Base-by-base conservation (phyloP, 176 grass and related monocot genomes). In the Elaeis guineensis region DNA sequence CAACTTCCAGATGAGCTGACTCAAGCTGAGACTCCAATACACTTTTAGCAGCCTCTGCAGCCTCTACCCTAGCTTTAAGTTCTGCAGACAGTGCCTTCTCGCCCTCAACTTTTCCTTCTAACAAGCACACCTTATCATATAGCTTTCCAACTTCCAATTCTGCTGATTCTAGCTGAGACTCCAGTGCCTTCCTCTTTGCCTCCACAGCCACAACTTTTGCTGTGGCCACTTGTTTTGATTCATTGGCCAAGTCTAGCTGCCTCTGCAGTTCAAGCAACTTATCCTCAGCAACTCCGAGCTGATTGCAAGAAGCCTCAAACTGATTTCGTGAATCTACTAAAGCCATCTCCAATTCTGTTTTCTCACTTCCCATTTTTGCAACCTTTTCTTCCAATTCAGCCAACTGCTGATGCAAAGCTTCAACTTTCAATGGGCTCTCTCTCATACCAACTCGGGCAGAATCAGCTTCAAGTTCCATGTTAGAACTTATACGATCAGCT, bases 221-320 rank as follows among this genome's bases (percentile, higher is more conserved):
- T 35, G 64, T 57, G 66, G 66, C 78, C 63, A 58, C 62, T 35
- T 54, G 19, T 63, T 83, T 90, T 8, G 79, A 77, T 26, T 98
- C 64, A 7, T 76, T 79, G 39, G 76, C 79, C 56, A 79, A 77
- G 25, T 93, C 77, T 58, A 89, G 49, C 49, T 81, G 74, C 54
- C 52, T 64, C 50, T 98, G 84, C 70, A 89, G 51, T 59, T 98
- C 82, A 1, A 80, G 20, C 28, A 98, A 80, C 63, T 86, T 83
- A 3, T 69, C 39, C 21, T 98, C 76, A 56, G 87, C 75, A 30
- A 29, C 82, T 21, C 20, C 67, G 19, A 90, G 57, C 4, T 62
- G 55, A 63, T 82, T 74, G 59, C 69, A 63, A 25, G 84, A 83
- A 18, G 58, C 25, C 16, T 78, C 73, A 58, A 88, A 73, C 60